Conservation (phyloP, 1,284 basidiomycete species). For the Rhodotorula sp. region DNA sequence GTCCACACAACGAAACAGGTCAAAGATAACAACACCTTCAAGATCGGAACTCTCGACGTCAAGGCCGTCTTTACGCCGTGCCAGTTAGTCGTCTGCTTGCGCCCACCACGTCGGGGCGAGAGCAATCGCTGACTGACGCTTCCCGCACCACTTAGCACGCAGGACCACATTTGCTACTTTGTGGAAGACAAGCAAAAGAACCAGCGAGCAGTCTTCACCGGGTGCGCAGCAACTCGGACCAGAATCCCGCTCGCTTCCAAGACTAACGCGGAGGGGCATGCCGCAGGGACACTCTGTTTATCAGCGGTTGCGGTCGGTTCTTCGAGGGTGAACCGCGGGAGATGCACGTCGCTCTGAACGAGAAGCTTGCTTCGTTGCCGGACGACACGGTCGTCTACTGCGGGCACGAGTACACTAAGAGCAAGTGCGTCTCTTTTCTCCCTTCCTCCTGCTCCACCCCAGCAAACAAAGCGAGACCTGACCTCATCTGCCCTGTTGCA, state of each 20-base stretch:
- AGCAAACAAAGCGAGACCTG: too few species aligned
- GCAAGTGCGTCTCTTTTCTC: conserved; percentile 22
- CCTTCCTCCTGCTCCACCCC: not conserved
- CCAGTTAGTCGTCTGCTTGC: conserved; percentile 13
- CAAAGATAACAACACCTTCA: conserved; percentile 36
- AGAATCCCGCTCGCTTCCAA: not conserved
- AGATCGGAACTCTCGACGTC: conserved; percentile 36
- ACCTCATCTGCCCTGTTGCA: not conserved
- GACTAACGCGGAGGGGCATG: not conserved
- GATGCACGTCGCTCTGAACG: conserved; percentile 77
- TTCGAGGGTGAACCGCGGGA: conserved; percentile 85
- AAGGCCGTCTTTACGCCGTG: conserved; percentile 67
- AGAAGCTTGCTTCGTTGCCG: conserved; percentile 66
- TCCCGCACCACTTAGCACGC: conserved; percentile 68
- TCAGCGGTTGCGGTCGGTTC: conserved; percentile 92
- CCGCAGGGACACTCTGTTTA: conserved; percentile 83
- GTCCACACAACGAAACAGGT: not conserved
- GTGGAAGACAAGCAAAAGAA: conserved; percentile 65
- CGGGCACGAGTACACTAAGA: conserved; percentile 87
- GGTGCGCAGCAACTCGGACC: conserved; percentile 51
- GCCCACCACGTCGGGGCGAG: too few species aligned
- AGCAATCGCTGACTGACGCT: not conserved
- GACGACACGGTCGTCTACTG: conserved; percentile 78
- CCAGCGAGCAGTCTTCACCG: conserved; percentile 77
- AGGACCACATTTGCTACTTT: conserved; percentile 91